Percentiles rank a stretch among this genome's conserved stretches.
phyloP scores from a whole-genome alignment of 2,329 filamentous ascomycete genomes.

The Leptosphaerulina australis region DNA sequence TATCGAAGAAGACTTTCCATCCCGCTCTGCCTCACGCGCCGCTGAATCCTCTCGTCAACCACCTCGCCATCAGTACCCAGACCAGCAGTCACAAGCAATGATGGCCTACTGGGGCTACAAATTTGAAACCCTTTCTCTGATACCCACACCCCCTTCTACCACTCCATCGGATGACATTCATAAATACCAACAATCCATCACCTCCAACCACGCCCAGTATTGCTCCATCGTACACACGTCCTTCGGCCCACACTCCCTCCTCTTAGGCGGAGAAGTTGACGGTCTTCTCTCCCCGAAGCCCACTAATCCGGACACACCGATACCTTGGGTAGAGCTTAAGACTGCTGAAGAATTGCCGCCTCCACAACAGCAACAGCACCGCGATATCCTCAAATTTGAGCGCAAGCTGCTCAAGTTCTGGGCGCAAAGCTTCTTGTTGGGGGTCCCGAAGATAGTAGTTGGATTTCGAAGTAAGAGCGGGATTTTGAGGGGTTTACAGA shows the following conservation, averaged over 20 bases:
- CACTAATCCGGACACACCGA: slow-evolving; percentile 48
- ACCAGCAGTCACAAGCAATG: slow-evolving; percentile 70
- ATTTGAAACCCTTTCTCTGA: slow-evolving; percentile 83
- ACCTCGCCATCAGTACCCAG: slow-evolving; percentile 51
- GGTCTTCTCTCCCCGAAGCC: slow-evolving; percentile 58
- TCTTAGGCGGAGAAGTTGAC: slow-evolving; percentile 94
- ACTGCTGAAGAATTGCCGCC: slow-evolving; percentile 72
- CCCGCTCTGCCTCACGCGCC: slow-evolving; percentile 68
- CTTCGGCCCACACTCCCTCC: slow-evolving; percentile 74
- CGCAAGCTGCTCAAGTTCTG: slow-evolving; percentile 93
- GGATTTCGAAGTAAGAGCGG: slow-evolving; percentile 81
- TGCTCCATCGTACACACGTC: slow-evolving; percentile 92
- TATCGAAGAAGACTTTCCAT: slow-evolving; percentile 86
- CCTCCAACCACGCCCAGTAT: slow-evolving; percentile 92
- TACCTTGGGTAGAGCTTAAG: slow-evolving; percentile 95
- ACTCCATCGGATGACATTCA: slow-evolving; percentile 80
- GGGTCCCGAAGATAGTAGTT: slow-evolving; percentile 88
- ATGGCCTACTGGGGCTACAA: slow-evolving; percentile 99
- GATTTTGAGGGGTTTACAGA: slow-evolving; percentile 72
- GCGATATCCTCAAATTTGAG: slow-evolving; percentile 78
- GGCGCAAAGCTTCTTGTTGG: slow-evolving; percentile 94
- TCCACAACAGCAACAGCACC: slow-evolving; percentile 57
- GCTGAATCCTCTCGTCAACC: slow-evolving; percentile 43
- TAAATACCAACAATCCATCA: slow-evolving; percentile 68
- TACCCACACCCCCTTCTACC: slow-evolving; percentile 81